Percentiles rank a stretch among this genome's conserved stretches.
phyloP scores from a whole-genome alignment of 331 rosid genomes.

The Acacia pycnantha region DNA sequence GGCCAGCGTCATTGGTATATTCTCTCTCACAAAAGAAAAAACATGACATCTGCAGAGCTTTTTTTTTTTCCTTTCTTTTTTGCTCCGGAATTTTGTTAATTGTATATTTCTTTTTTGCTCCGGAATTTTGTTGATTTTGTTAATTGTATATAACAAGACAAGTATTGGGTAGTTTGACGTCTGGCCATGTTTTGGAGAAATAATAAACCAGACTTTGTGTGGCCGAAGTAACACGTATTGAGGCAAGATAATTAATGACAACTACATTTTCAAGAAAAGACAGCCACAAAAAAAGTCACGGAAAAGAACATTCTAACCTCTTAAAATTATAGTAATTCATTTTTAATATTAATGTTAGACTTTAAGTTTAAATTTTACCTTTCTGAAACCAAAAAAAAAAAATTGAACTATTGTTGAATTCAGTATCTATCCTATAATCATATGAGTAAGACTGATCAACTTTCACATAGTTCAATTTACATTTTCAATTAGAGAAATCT shows the following conservation, averaged over 20 bases:
- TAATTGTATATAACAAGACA: slow-evolving; percentile 14
- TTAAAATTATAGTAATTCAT: not conserved
- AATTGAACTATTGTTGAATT: not conserved
- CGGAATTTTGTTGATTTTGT: not conserved
- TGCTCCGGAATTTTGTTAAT: not conserved
- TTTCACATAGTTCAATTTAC: not conserved
- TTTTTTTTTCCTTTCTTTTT: not conserved
- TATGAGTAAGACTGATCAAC: not conserved
- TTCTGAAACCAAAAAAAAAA: not conserved
- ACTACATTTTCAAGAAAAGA: not conserved
- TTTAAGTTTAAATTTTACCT: not conserved
- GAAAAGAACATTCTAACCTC: not conserved
- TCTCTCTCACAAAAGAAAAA: slow-evolving; percentile 29
- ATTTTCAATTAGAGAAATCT: not conserved
- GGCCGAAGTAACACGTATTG: not conserved
- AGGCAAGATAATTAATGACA: not conserved
- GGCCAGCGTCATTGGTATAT: not conserved
- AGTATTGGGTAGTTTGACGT: not conserved
- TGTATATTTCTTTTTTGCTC: not conserved
- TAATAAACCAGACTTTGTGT: not conserved
- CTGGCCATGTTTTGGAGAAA: not conserved
- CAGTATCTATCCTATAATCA: not conserved
- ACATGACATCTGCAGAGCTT: slow-evolving; percentile 19
- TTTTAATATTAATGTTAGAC: not conserved
- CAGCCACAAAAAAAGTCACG: not conserved